Percentiles rank a stretch among this genome's conserved stretches.
Conservation (phyloP, 306 rosid species). For the Trifolium subterraneum region DNA sequence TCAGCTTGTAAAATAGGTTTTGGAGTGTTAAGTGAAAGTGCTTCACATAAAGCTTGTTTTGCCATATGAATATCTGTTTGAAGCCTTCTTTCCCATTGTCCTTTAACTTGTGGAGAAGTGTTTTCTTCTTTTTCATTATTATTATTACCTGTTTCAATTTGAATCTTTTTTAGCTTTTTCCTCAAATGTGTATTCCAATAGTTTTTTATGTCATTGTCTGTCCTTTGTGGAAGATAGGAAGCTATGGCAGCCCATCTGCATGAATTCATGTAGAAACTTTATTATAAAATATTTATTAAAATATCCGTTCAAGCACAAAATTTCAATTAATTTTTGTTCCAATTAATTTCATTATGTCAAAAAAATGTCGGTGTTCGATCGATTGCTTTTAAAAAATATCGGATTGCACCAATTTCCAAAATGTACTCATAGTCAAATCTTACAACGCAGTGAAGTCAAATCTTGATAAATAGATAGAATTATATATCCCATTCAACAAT, state of each 20-base stretch:
- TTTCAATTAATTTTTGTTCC: neutral
- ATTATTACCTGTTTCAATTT: slow-evolving; percentile 10
- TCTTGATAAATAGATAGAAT: neutral
- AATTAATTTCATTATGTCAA: neutral
- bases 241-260: slow-evolving; percentile 84
- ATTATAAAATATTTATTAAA: neutral
- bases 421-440: neutral
- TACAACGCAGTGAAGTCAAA: neutral
- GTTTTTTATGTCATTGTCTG: slow-evolving; percentile 73
- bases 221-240: slow-evolving; percentile 73
- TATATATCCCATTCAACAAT: neutral
- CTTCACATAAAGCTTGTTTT: slow-evolving; percentile 84
- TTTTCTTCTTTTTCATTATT: slow-evolving; percentile 30
- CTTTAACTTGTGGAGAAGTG: slow-evolving; percentile 54
- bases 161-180: slow-evolving; percentile 55
- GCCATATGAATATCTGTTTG: slow-evolving; percentile 95
- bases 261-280: slow-evolving; percentile 4
- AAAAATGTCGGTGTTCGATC: neutral
- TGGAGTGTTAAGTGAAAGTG: slow-evolving; percentile 74
- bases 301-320: neutral
- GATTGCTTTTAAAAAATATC: no score
- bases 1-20: neutral
- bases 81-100: slow-evolving; percentile 97
- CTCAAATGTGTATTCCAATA: slow-evolving; percentile 74
- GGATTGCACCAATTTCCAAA: neutral